Percentiles rank a stretch among this genome's conserved stretches.
These are phyloP conservation scores for Pleoardoris graminearum DNA, from an alignment of 2,329 filamentous ascomycete genomes.

Conservation along the genomic window DNA sequence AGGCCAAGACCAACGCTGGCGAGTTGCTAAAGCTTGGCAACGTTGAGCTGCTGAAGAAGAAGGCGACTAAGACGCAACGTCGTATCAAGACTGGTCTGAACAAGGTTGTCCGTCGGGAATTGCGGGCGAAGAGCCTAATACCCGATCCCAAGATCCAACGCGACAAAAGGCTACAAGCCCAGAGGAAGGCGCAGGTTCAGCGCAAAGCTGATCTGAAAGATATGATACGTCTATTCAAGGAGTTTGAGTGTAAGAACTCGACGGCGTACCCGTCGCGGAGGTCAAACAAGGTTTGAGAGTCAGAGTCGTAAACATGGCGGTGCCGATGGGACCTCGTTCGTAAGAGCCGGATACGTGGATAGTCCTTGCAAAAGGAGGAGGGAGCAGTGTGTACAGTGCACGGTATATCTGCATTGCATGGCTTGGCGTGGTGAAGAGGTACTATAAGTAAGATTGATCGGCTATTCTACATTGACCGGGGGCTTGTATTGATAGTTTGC, in stretches of 20 bases:
- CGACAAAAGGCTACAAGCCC: constrained; percentile 8
- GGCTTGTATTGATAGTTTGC: neutral
- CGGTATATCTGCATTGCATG: neutral
- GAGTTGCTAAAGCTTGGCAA: constrained; percentile 55
- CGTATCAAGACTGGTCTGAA: constrained; percentile 73
- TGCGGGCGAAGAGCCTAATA: neutral
- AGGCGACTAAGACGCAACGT: constrained; percentile 71
- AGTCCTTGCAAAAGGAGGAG: neutral
- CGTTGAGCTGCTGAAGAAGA: constrained; percentile 66
- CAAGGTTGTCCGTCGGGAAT: constrained; percentile 72
- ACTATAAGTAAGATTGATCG: constrained; percentile 1
- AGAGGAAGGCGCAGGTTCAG: neutral
- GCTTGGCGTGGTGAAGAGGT: neutral
- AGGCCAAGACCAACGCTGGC: constrained; percentile 23
- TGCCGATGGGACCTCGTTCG: no score
- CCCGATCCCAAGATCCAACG: constrained; percentile 55
- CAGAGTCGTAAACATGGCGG: neutral
- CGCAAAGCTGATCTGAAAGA: neutral
- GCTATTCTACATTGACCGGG: neutral
- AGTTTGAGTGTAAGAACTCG: neutral
- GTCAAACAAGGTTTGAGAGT: no score
- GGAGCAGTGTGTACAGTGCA: neutral
- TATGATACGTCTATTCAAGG: neutral
- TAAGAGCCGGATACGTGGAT: no score
- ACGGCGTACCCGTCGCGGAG: neutral